Evolutionary conservation across 78 protist species (phyloP), one percentile per base, ranked within the genome.

Genomic region (Chrysochromulina tobinii): DNA sequence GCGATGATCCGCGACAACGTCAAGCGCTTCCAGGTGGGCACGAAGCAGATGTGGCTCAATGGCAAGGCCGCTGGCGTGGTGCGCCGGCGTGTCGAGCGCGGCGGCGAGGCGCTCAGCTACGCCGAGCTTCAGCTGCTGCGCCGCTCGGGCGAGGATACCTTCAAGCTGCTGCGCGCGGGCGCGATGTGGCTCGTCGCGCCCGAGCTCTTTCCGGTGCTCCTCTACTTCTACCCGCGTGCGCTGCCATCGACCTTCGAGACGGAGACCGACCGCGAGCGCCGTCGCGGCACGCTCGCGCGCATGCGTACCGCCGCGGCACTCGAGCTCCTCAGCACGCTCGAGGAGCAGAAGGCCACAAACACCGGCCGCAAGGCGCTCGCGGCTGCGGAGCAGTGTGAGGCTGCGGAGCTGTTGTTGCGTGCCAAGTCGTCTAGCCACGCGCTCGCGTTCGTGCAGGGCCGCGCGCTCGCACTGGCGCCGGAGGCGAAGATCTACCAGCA

Each of bases 201-300:
- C 11, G 83, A 75, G 57, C 54, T 75, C 14, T 12, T 75, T 12
- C 83, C 83, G 5, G 83, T n/a, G n/a, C 38, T 75, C 58, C 83
- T 75, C n/a, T 75, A 50, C 57, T 75, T 75, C 58, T 75, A 50
- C 57, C 83, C 83, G 58, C 83, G 83, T 57, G 8, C 83, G 25
- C 51, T 75, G 59, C 83, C 83, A 18, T 75, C 83, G 20, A 75
- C 83, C n/a, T 75, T 75, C 57, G 83, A 75, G 83, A 15, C 54
- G 3, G 83, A 75, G 17, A 23, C 6, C 25, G 27, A 25, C 25
- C 58, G 58, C 58, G n/a, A 1, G 83, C 54, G 57, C 25, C 83
- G 83, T 3, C 50, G 50, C 83, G 83, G 3, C 25, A 75, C 83
- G 57, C 55, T 75, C 58, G 20, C 18, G 7, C 83, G 83, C 6